Evolutionary conservation across 1,284 basidiomycete genomes (phyloP).

Genomic region (Trametes hirsuta): DNA sequence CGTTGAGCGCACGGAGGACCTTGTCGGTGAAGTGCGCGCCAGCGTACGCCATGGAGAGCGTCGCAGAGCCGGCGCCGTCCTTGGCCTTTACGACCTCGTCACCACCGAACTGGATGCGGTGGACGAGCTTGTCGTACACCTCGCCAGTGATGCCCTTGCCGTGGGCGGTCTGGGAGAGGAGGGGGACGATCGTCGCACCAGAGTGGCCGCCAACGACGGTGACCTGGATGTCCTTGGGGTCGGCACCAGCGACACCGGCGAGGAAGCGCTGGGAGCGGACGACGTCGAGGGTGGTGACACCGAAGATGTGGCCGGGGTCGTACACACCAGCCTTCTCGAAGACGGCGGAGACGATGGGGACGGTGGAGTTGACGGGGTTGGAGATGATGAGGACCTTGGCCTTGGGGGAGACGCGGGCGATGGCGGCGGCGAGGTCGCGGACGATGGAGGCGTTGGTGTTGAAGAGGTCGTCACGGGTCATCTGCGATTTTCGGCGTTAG

Average conservation of each 20-base stretch:
- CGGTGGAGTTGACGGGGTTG: conserved; percentile 95
- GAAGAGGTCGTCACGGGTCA: conserved; percentile 99
- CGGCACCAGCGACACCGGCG: conserved; percentile 69
- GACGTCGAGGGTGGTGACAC: conserved; percentile 97
- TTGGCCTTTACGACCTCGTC: conserved; percentile 95
- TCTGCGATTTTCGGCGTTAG: conserved; percentile 49
- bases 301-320: conserved; percentile 79
- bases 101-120: conserved; percentile 96
- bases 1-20: conserved; percentile 83
- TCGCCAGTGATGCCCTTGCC: conserved; percentile 74
- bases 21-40: conserved; percentile 89
- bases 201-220: conserved; percentile 97
- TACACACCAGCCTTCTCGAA: conserved; percentile 94
- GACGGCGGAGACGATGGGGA: conserved; percentile 94
- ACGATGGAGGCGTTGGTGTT: conserved; percentile 97
- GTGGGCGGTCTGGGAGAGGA: conserved; percentile 80
- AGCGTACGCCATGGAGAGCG: conserved; percentile 90
- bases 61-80: conserved; percentile 86
- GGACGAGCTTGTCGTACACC: conserved; percentile 69
- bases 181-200: conserved; percentile 93
- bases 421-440: conserved; percentile 90
- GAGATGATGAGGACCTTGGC: conserved; percentile 97
- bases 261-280: conserved; percentile 96
- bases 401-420: conserved; percentile 86
- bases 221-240: conserved; percentile 71